Percentiles rank a stretch among this genome's conserved stretches.
Evolutionary conservation across 768 basidiomycete genomes (phyloP).

Genomic region (Mycena vulgaris): DNA sequence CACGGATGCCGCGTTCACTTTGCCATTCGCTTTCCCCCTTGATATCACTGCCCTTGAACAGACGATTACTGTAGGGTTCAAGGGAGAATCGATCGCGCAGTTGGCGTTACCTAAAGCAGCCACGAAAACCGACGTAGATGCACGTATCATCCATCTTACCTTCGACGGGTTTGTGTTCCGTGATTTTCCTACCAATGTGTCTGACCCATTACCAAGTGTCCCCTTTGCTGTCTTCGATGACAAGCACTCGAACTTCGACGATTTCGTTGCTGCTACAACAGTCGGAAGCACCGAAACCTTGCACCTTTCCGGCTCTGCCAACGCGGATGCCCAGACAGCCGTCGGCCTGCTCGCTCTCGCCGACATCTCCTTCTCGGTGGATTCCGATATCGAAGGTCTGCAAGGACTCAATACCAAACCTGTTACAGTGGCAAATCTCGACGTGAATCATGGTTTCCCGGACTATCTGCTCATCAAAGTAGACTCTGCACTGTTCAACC

Average conservation of each 20-base stretch:
- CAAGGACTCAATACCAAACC: conserved; percentile 76
- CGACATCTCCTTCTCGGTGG: conserved; percentile 72
- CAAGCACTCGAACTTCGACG: conserved; percentile 67
- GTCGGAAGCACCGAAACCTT: conserved; percentile 61
- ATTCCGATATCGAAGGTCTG: conserved; percentile 72
- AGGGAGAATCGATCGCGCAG: conserved; percentile 71
- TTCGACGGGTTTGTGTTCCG: conserved; percentile 54
- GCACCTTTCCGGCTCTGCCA: conserved; percentile 67
- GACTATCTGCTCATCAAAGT: conserved; percentile 80
- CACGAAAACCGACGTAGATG: conserved; percentile 72
- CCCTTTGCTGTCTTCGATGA: conserved; percentile 71
- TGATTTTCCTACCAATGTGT: background rate
- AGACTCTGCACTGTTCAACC: conserved; percentile 73
- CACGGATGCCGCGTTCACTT: conserved; percentile 73
- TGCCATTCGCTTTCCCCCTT: conserved; percentile 80
- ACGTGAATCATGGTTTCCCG: conserved; percentile 77
- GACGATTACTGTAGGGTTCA: conserved; percentile 67
- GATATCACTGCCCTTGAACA: conserved; percentile 76
- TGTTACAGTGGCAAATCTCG: conserved; percentile 68
- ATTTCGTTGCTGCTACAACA: conserved; percentile 76
- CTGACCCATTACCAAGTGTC: conserved; percentile 49
- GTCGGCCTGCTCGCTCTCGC: conserved; percentile 73
- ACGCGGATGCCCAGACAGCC: conserved; percentile 74
- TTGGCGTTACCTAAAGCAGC: conserved; percentile 72
- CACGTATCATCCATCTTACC: conserved; percentile 71